Conservation (phyloP, 768 basidiomycete species). For the Lentinus tigrinus region DNA sequence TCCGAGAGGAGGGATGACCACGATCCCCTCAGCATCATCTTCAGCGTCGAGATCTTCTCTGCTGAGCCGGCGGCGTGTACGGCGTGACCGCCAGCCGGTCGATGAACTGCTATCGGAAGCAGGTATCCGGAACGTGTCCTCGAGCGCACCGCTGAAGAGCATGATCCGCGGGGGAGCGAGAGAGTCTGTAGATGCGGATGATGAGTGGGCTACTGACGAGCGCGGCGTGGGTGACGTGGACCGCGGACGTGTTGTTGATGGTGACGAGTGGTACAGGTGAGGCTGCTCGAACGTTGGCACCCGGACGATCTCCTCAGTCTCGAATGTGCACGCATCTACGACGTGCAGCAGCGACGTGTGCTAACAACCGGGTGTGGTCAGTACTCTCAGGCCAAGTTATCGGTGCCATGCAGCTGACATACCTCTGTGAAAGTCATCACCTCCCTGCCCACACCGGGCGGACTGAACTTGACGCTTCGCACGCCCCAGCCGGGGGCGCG, state of each 20-base stretch:
- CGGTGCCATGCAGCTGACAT: constrained; percentile 18
- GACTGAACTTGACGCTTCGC: constrained; percentile 82
- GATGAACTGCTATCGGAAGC: constrained; percentile 17
- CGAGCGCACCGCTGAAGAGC: constrained; percentile 39
- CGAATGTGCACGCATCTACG: constrained; percentile 85
- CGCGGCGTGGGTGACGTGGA: constrained; percentile 20
- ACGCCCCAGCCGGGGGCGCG: constrained; percentile 82
- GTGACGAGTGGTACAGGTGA: constrained; percentile 15
- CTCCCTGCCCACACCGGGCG: constrained; percentile 63
- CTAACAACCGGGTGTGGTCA: constrained; percentile 34
- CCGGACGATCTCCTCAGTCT: constrained; percentile 66
- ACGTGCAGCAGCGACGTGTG: constrained; percentile 82
- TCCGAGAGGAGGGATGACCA: constrained; percentile 56
- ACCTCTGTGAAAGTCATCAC: constrained; percentile 91
- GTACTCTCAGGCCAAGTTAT: not conserved
- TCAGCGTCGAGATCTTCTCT: constrained; percentile 27
- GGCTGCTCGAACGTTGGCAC: constrained; percentile 43
- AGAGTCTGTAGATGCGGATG: constrained; percentile 5
- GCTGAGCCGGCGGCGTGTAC: constrained; percentile 20
- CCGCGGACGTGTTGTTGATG: constrained; percentile 16
- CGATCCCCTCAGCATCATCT: constrained; percentile 47
- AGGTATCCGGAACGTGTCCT: constrained; percentile 54
- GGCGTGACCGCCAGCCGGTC: constrained; percentile 10
- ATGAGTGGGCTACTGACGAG: constrained; percentile 1
- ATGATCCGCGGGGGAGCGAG: constrained; percentile 22